Base-by-base conservation (phyloP, 2,329 filamentous ascomycete genomes). In the Dichotomopilus funicola region DNA sequence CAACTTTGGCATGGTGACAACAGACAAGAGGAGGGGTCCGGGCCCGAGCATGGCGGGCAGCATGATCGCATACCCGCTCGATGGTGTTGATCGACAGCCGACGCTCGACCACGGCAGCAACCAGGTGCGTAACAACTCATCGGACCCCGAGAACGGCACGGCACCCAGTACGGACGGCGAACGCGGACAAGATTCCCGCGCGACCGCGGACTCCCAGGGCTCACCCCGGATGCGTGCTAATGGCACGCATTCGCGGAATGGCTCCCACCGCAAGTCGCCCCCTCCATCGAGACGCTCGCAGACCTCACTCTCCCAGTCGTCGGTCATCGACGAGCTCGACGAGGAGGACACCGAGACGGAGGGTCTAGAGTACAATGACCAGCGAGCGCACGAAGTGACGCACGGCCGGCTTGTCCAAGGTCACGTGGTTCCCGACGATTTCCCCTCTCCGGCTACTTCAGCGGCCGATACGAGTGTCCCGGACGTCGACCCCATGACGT, bases 1-100 rank as follows among this genome's bases (percentile, higher is more conserved):
- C 64, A 97, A 95, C 76, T 99, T 99, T 64, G 94, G 94, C 63
- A 91, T 99, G 68, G 91, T 99, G 54, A 95, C 89, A 2, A 95
- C 90, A 6, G 90, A 95, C 64, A 80, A 83, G 64, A 85, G 83
- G 66, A 78, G 87, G 52, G 76, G 78, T 8, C 69, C 72, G 61
- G 76, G 78, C 31, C 69, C 72, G 62, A 86, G 80, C 66, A 86
- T 91, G 83, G 82, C 83, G 48, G 86, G 86, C 58, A 96, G 90
- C 70, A 86, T 89, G 72, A 86, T 95, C 62, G 81, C 88, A 73
- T 78, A 75, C 53, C 83, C 86, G 61, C 78, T 87, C 12, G 85
- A 88, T 67, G 80, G 78, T 2, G 74, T 80, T 8, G 77, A 82
- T 49, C 75, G 75, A 46, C 73, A 76, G 42, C 68, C 71, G 13